Evolutionary conservation across 2,329 filamentous ascomycete genomes (phyloP), one percentile per base, ranked within the genome.

Genomic region (Alternaria alternata): DNA sequence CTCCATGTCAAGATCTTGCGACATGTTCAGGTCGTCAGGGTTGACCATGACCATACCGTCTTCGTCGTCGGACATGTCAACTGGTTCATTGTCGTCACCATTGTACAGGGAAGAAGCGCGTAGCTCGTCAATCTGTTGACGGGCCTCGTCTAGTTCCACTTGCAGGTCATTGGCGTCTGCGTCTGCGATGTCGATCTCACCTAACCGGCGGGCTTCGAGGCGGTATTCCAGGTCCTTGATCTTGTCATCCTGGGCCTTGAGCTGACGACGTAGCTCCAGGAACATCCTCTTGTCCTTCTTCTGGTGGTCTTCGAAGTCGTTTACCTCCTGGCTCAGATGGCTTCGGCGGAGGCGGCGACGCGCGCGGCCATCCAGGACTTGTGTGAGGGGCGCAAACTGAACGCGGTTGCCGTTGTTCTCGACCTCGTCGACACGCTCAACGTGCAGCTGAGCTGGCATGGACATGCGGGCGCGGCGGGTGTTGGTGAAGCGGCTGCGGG

Each of bases 281-380:
- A 79, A 65, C 61, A 75, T 74, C 70, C 75, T 78, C 61, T 69
- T 72, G 57, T 78, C 75, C 51, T 77, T 67, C 66, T 74, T 76
- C 63, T 75, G 69, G 61, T 79, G 72, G 48, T 77, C 72, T 24
- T 79, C 75, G 51, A 79, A 74, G 30, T 69, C 68, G 56, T 77
- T 80, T 49, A 80, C 74, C 65, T 80, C 77, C 59, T 81, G 78
- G 65, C 78, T 79, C 7, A 79, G 71, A 51, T 78, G 78, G 67
- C 70, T 79, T 30, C 77, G 79, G 51, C 77, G 77, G 18, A 81
- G 76, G 39, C 79, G 78, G 43, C 78, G 79, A 42, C 72, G 75
- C 7, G 68, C 69, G 57, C 76, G 76, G 43, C 64, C 59, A 30
- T 75, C 75, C 5, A 79, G 63, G 16, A 76, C 71, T 7, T 72